Evolutionary conservation across 2,329 filamentous ascomycete species (phyloP).

Genomic region (Dactylella cylindrospora): DNA sequence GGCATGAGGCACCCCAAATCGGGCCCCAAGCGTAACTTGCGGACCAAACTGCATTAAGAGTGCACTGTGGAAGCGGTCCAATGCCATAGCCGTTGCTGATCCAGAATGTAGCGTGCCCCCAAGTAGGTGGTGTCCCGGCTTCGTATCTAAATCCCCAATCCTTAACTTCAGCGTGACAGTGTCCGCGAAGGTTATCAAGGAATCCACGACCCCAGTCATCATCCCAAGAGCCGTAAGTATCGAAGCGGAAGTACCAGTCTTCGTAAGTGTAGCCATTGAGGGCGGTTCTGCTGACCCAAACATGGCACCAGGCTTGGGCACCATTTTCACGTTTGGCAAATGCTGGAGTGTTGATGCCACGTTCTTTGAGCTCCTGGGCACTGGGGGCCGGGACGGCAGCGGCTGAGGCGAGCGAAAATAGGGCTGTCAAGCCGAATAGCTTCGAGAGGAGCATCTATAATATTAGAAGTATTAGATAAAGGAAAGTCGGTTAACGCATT

Average conservation of each 20-base stretch:
- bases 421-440: neutral
- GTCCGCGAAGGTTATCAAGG: conserved; percentile 7
- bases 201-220: conserved; percentile 16
- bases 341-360: neutral
- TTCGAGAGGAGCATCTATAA: neutral
- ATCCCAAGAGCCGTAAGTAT: conserved; percentile 13
- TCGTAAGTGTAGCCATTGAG: neutral
- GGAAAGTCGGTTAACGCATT: too few species aligned
- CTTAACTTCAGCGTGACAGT: conserved; percentile 9
- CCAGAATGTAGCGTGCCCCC: conserved; percentile 15
- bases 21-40: too few species aligned
- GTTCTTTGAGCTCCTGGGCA: neutral
- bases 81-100: too few species aligned
- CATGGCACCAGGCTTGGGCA: neutral
- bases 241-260: conserved; percentile 15
- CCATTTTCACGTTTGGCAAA: neutral
- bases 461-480: too few species aligned
- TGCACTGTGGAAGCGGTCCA: too few species aligned
- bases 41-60: too few species aligned
- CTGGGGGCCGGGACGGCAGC: neutral
- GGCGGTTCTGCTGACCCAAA: neutral
- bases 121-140: conserved; percentile 9
- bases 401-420: neutral
- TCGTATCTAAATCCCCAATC: conserved; percentile 7
- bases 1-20: too few species aligned